A percentile compares a stretch with the other conserved stretches of the same genome.
Evolutionary conservation across 78 protist species (phyloP).

Genomic region (Dictyostelium intermedium): DNA sequence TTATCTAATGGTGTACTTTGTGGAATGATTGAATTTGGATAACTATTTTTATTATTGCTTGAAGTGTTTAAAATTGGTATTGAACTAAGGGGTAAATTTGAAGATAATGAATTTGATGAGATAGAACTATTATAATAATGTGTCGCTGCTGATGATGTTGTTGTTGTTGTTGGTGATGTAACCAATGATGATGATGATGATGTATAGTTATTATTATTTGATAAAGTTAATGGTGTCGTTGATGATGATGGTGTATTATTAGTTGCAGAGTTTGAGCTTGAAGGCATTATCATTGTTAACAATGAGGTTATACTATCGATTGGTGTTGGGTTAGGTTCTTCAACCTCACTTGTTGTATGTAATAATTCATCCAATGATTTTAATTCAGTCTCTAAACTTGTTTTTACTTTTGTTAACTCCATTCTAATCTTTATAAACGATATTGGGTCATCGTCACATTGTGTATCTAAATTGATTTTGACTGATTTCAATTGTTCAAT

Average conservation of each 20-base stretch:
- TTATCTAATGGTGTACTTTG: constrained; percentile 50
- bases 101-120: neutral
- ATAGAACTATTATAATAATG: neutral
- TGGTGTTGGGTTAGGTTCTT: constrained; percentile 17
- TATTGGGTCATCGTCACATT: constrained; percentile 53
- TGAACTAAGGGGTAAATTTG: constrained; percentile 7
- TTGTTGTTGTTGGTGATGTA: neutral
- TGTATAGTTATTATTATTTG: neutral
- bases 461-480: constrained; percentile 33
- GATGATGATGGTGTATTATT: neutral
- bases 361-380: constrained; percentile 45
- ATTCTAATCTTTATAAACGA: constrained; percentile 33
- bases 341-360: constrained; percentile 9
- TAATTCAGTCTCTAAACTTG: constrained; percentile 31
- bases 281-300: neutral
- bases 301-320: constrained; percentile 51
- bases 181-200: neutral
- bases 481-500: constrained; percentile 71
- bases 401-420: constrained; percentile 55
- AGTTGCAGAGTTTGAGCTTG: neutral
- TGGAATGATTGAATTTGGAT: constrained; percentile 47
- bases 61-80: neutral
- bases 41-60: neutral
- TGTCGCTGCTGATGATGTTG: neutral
- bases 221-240: neutral